These are phyloP conservation scores for Stephania yunnanensis DNA, from an alignment of 164 flowering plant species.

Conservation along the genomic window DNA sequence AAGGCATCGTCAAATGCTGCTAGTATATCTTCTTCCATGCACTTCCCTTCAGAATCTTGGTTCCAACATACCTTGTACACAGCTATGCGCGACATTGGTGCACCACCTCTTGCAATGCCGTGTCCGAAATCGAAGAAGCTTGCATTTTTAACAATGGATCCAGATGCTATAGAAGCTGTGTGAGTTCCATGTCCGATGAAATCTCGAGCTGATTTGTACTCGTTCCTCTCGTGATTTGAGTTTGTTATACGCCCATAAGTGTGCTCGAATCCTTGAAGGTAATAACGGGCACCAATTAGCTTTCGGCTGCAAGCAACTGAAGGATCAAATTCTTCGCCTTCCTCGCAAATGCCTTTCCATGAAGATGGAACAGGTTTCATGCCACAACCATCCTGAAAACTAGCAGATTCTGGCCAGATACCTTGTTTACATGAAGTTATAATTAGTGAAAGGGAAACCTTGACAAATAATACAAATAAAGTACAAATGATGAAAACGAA, in stretches of 20 bases:
- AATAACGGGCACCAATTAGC: slow-evolving; percentile 59
- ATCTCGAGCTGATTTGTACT: slow-evolving; percentile 58
- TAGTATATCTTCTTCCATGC: slow-evolving; percentile 54
- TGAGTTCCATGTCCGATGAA: slow-evolving; percentile 69
- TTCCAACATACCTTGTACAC: slow-evolving; percentile 72
- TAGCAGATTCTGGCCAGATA: slow-evolving; percentile 63
- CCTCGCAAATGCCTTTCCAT: slow-evolving; percentile 54
- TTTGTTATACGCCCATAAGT: slow-evolving; percentile 25
- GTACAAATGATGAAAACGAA: neutral
- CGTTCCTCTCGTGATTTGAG: slow-evolving; percentile 23
- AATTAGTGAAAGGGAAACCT: neutral
- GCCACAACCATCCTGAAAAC: slow-evolving; percentile 36
- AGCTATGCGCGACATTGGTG: slow-evolving; percentile 61
- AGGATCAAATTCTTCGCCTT: slow-evolving; percentile 41
- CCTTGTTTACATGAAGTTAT: slow-evolving; percentile 24
- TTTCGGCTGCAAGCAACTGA: slow-evolving; percentile 44
- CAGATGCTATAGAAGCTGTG: slow-evolving; percentile 72
- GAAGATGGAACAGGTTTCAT: slow-evolving; percentile 35
- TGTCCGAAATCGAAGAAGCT: slow-evolving; percentile 39
- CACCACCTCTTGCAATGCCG: slow-evolving; percentile 67
- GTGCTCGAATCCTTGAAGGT: slow-evolving; percentile 39
- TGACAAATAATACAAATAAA: neutral
- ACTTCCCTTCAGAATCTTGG: slow-evolving; percentile 18
- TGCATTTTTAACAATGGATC: slow-evolving; percentile 34
- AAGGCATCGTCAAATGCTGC: slow-evolving; percentile 69